These are phyloP conservation scores for Boletus coccyginus DNA, from an alignment of 768 basidiomycete species.

Conservation along the genomic window DNA sequence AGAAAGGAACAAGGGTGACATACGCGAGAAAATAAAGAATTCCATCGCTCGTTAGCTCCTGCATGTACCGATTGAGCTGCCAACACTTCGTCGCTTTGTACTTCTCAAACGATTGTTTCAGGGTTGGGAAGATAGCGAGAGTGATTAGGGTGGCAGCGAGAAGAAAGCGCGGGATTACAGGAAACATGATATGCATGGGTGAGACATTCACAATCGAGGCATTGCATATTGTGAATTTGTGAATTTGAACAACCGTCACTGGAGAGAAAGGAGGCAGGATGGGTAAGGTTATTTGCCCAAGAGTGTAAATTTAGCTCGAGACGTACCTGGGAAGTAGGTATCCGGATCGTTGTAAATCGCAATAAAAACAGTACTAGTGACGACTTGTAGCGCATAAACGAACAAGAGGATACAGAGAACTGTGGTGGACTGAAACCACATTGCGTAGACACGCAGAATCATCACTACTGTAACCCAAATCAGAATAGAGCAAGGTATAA, in stretches of 20 bases:
- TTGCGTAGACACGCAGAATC: constrained; percentile 5
- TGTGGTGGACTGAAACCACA: background rate
- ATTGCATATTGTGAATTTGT: background rate
- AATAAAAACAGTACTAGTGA: background rate
- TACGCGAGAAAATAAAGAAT: constrained; percentile 11
- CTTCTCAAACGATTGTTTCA: background rate
- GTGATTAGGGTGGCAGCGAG: background rate
- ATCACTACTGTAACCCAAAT: background rate
- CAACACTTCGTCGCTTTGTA: constrained; percentile 7
- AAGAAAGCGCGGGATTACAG: background rate
- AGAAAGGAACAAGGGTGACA: background rate
- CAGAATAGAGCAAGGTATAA: background rate
- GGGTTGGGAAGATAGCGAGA: background rate
- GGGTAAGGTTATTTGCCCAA: too few species aligned
- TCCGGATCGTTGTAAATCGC: background rate
- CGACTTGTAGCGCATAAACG: background rate
- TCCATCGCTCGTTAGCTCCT: constrained; percentile 3
- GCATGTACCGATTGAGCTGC: constrained; percentile 7
- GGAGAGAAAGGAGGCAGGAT: background rate
- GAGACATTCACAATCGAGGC: background rate
- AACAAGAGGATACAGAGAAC: background rate
- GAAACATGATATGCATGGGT: background rate
- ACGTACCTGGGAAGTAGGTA: background rate
- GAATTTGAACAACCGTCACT: background rate
- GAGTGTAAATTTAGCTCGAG: background rate